These are phyloP conservation scores for Avicennia marina DNA, from an alignment of 257 asterid genomes.

Conservation along the genomic window DNA sequence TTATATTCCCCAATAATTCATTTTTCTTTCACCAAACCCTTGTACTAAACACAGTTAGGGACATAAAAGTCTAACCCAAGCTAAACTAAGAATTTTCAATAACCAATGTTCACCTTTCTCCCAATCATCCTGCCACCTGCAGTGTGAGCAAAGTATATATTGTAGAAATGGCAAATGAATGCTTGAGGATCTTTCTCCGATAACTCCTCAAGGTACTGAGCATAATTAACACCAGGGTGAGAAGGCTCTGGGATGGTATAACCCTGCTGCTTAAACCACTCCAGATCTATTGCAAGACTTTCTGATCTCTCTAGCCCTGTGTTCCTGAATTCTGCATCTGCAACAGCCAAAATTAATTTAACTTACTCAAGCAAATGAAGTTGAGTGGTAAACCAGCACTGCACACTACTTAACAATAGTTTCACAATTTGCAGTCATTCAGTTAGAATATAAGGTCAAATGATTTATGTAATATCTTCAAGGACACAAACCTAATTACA, in stretches of 20 bases:
- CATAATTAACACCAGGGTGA: slow-evolving; percentile 62
- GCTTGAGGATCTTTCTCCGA: slow-evolving; percentile 82
- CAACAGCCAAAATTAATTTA: slow-evolving; percentile 9
- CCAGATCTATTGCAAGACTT: slow-evolving; percentile 67
- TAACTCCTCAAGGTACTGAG: slow-evolving; percentile 59
- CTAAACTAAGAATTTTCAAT: not conserved
- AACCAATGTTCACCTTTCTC: slow-evolving; percentile 50
- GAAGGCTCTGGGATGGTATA: slow-evolving; percentile 77
- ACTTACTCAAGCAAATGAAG: not conserved
- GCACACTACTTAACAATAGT: too few species aligned
- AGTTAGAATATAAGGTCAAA: too few species aligned
- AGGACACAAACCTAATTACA: too few species aligned
- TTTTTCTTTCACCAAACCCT: too few species aligned
- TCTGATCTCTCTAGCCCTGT: slow-evolving; percentile 90
- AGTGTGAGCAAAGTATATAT: slow-evolving; percentile 86
- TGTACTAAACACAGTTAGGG: too few species aligned
- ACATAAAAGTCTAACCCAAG: too few species aligned
- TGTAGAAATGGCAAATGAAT: slow-evolving; percentile 91
- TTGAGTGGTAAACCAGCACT: too few species aligned
- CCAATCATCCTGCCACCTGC: slow-evolving; percentile 99
- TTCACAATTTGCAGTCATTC: too few species aligned
- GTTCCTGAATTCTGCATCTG: slow-evolving; percentile 87
- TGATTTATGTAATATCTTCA: too few species aligned
- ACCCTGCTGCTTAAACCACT: slow-evolving; percentile 86
- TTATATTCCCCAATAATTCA: too few species aligned